phyloP scores from a whole-genome alignment of 345 rosid species.

The Diplotaxis tenuifolia region DNA sequence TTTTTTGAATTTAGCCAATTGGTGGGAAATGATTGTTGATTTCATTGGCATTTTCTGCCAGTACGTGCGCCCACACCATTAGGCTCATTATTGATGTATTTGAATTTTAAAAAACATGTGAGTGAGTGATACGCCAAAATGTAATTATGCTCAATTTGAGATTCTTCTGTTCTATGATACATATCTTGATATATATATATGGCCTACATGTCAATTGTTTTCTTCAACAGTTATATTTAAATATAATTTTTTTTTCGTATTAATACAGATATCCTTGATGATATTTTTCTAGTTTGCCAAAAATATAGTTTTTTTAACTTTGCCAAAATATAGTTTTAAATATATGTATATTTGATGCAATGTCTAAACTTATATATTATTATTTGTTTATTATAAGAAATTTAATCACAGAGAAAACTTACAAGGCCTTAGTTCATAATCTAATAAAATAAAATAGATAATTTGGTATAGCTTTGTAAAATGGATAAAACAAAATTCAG shows the following conservation, averaged over 20 bases:
- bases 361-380: not conserved
- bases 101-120: not conserved
- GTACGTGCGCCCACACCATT: not conserved
- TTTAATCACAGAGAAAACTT: not conserved
- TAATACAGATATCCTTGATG: not conserved
- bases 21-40: not conserved
- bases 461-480: not conserved
- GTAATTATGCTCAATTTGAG: not conserved
- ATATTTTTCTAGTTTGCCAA: not conserved
- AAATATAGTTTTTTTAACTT: slow-evolving; percentile 2
- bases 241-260: not conserved
- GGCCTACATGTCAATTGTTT: not conserved
- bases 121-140: not conserved
- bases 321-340: not conserved
- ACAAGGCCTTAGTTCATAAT: not conserved
- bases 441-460: not conserved
- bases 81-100: not conserved
- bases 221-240: not conserved
- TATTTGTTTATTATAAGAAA: not conserved
- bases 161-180: not conserved
- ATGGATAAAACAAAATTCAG: not conserved
- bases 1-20: not conserved
- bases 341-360: not conserved
- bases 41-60: slow-evolving; percentile 1
- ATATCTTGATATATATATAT: not conserved